Evolutionary conservation across 148 eudicot species (phyloP).

Genomic region (Drosera capensis): DNA sequence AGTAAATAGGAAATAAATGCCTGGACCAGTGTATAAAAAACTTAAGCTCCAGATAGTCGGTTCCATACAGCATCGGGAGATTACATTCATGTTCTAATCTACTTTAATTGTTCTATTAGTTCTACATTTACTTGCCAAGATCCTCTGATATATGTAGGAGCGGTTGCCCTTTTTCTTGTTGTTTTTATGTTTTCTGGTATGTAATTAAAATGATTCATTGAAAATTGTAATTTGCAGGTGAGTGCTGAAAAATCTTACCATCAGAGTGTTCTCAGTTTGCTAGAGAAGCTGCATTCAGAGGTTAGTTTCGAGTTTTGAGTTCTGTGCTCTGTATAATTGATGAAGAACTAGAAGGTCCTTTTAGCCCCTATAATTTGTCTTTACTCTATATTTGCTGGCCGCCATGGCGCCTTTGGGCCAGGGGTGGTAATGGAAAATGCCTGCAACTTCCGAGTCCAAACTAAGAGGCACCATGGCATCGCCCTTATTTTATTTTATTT

Average conservation of each 20-base stretch:
- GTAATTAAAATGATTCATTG: neutral
- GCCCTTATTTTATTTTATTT: neutral
- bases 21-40: no score
- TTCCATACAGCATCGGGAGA: no score
- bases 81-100: no score
- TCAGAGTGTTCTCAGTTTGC: slow-evolving; percentile 27
- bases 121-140: no score
- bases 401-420: neutral
- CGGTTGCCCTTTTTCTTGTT: neutral
- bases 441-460: neutral
- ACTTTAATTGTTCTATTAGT: no score
- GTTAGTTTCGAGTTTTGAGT: slow-evolving; percentile 21
- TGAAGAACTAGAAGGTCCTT: neutral
- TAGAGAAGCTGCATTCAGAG: slow-evolving; percentile 57
- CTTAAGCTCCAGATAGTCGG: no score
- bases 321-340: slow-evolving; percentile 5
- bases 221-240: slow-evolving; percentile 29
- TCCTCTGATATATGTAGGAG: neutral
- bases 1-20: no score
- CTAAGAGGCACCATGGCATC: neutral
- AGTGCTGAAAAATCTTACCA: slow-evolving; percentile 71
- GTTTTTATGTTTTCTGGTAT: neutral
- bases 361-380: neutral
- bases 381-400: neutral
- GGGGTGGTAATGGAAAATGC: slow-evolving; percentile 3